Conservation (phyloP, 208 protist species). For the Acanthamoeba rhysodes region DNA sequence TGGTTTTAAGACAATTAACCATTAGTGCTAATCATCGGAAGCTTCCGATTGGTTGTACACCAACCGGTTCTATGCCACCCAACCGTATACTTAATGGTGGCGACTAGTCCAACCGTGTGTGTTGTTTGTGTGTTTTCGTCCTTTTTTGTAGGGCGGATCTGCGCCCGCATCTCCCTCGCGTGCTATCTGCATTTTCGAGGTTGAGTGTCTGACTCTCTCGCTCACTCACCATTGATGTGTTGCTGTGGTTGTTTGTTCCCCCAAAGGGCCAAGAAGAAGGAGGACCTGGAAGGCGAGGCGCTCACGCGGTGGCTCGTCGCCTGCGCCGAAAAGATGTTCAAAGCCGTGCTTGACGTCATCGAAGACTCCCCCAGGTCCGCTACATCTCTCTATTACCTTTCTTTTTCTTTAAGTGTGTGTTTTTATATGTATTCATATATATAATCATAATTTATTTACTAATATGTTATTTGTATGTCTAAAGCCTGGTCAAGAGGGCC, state of each 20-base stretch:
- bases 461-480: no score
- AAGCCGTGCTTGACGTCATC: neutral
- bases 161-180: no score
- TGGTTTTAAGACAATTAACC: neutral
- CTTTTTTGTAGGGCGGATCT: no score
- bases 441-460: no score
- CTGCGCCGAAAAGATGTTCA: neutral
- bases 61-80: neutral
- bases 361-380: neutral
- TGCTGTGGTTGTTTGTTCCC: neutral
- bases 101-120: no score
- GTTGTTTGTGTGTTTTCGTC: neutral
- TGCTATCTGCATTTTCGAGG: no score
- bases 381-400: neutral
- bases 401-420: no score
- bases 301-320: neutral
- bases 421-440: neutral
- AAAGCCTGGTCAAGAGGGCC: neutral
- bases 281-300: constrained; percentile 18
- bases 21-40: no score
- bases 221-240: neutral
- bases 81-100: neutral
- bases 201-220: no score
- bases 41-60: no score
- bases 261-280: constrained; percentile 18